Evolutionary conservation across 179 eudicot genomes (phyloP), one percentile per base, ranked within the genome.

Genomic region (Dionaea muscipula): DNA sequence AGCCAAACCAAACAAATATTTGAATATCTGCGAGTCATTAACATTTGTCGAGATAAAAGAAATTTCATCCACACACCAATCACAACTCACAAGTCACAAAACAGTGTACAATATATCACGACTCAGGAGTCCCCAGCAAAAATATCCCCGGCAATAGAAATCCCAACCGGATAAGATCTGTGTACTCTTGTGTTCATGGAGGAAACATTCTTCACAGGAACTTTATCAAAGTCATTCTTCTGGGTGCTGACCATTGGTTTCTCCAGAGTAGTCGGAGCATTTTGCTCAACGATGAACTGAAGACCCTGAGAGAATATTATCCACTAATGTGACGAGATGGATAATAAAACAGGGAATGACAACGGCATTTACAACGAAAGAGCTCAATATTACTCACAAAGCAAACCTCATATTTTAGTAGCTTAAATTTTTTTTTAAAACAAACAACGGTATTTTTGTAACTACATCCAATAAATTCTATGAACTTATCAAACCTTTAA

Each of bases 161-260:
- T 19, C 44, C 94, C 90, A 49, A 72, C 75, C 16, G 94, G 83
- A 57, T 65, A 80, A 55, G 94, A 75, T 51, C 91, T 54, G 64
- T 74, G 84, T 45, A 88, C 62, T 64, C 83, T 84, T 67, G 84
- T 69, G 76, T 78, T 81, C 16, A 54, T 49, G 5, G 72, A 24
- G 8, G 76, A 21, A 25, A 52, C 69, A 43, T 46, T 65, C 57
- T 74, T 74, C 53, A 53, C 56, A 26, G 74, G 55, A 57, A 49
- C 59, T 48, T 66, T 72, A 25, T 47, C 62, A 39, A 54, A 58
- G 61, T 68, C 65, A 23, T 41, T 57, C n/a, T 52, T 63, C 50
- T 63, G 69, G 44, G 71, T 63, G 53, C 54, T 63, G 35, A 60
- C 33, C n/a, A 63, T 31, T 45, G 74, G 61, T 56, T 82, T 75